phyloP scores from a whole-genome alignment of 768 basidiomycete genomes.

The Leccinum ochraceum region DNA sequence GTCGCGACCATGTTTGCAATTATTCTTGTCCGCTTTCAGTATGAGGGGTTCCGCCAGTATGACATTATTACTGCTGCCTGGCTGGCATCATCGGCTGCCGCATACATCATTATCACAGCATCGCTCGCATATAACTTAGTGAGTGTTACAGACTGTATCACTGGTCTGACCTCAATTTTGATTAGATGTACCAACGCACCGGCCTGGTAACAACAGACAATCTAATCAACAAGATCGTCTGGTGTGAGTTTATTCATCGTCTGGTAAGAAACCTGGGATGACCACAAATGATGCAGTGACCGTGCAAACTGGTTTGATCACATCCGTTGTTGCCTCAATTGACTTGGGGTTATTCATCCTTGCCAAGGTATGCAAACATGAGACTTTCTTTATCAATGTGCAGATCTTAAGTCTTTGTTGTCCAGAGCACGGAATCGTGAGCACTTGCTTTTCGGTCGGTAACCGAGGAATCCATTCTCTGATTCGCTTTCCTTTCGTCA shows the following conservation, averaged over 20 bases:
- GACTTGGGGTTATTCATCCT: slow-evolving; percentile 29
- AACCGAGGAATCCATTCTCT: neutral
- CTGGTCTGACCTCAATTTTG: neutral
- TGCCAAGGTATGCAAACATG: slow-evolving; percentile 13
- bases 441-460: neutral
- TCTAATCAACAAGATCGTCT: slow-evolving; percentile 42
- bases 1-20: slow-evolving; percentile 33
- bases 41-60: slow-evolving; percentile 35
- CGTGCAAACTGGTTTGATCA: slow-evolving; percentile 32
- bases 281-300: slow-evolving; percentile 21
- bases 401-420: neutral
- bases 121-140: slow-evolving; percentile 48
- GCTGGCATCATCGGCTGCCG: slow-evolving; percentile 42
- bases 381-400: neutral
- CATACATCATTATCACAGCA: slow-evolving; percentile 44
- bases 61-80: slow-evolving; percentile 40
- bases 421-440: slow-evolving; percentile 11
- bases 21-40: slow-evolving; percentile 25
- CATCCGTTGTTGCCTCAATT: slow-evolving; percentile 13
- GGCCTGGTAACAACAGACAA: slow-evolving; percentile 42
- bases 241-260: slow-evolving; percentile 26
- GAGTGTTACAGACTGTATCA: neutral
- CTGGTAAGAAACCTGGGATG: neutral
- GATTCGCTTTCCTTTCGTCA: neutral
- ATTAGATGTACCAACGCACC: slow-evolving; percentile 42